Conservation (phyloP, 1,284 basidiomycete species). For the Ganoderma multipileum region DNA sequence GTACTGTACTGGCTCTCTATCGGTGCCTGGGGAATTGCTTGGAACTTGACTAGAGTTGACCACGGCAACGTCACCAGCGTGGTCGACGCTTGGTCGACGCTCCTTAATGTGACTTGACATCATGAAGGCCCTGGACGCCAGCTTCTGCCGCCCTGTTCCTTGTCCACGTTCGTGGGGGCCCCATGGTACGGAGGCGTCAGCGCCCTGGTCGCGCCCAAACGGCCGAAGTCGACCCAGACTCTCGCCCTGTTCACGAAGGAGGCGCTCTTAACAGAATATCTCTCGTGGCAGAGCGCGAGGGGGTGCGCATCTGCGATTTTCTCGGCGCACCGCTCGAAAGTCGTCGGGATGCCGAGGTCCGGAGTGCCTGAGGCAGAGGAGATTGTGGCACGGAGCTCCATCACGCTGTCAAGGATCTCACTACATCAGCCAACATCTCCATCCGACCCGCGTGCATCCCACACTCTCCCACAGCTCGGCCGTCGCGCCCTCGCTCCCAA, state of each 20-base stretch:
- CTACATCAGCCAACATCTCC: not conserved
- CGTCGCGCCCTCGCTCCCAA: not conserved
- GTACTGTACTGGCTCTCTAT: not conserved
- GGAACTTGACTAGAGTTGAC: not conserved
- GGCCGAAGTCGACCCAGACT: not conserved
- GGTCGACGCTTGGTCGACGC: not conserved
- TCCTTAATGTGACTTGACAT: not conserved
- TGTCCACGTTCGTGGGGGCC: not conserved
- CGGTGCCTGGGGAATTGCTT: not conserved
- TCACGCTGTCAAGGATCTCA: not conserved
- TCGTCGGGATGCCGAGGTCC: not conserved
- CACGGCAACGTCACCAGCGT: not conserved
- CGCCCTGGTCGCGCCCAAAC: not conserved
- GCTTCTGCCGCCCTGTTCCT: not conserved
- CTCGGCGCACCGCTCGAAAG: not conserved
- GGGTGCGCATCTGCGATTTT: not conserved
- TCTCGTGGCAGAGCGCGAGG: too few species aligned
- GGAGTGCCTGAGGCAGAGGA: not conserved
- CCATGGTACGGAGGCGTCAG: not conserved
- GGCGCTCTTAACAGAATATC: too few species aligned
- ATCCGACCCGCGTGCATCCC: not conserved
- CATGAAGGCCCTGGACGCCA: not conserved
- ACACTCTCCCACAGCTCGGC: not conserved
- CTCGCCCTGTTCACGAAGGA: not conserved
- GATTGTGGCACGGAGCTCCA: not conserved